Evolutionary conservation across 768 basidiomycete genomes (phyloP), one percentile per base, ranked within the genome.

Genomic region (Hemileccinum rubropunctum): DNA sequence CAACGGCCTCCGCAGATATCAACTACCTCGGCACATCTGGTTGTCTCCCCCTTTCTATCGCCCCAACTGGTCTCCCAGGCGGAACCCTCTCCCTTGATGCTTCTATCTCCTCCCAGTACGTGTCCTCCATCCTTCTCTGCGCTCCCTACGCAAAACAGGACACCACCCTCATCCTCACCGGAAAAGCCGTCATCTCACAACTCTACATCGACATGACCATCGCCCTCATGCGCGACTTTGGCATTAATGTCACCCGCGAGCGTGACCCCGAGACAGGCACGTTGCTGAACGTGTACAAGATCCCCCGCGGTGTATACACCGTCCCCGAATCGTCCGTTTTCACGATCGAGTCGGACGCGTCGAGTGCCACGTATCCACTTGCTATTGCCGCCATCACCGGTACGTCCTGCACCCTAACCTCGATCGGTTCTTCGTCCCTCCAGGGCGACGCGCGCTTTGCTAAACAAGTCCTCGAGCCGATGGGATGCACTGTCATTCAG

Each of bases 131-230:
- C 64, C 80, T 99, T 7, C 86, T 98, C 34, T 97, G 94, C 64
- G 95, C 97, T 0, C 97, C 95, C 2, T 99, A 98, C 63, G 94
- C 95, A 1, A 60, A 69, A 26, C 76, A 91, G 62, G 77, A 87
- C n/a, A 81, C 97, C 52, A 85, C 83, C 3, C 84, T 98, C 45
- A 88, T 97, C 70, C 80, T 99, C 53, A 88, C 82, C 0, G 97
- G 95, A 11, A 95, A 93, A 0, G 85, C 90, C 52, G 97, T 98
- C 63, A 98, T 99, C 65, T 97, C 93, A 6, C 95, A 98, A 71
- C 94, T 94, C 0, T 99, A 98, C 73, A 98, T 99, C 68, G 95
- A 99, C 72, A 98, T 98, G 97, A 98, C 97, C 9, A 88, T 97
- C 58, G 84, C 93, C 9, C 97, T 99, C 87, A 98, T 99, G 97